These are phyloP conservation scores for Citrus unshiu DNA, from an alignment of 345 rosid genomes.

Conservation along the genomic window DNA sequence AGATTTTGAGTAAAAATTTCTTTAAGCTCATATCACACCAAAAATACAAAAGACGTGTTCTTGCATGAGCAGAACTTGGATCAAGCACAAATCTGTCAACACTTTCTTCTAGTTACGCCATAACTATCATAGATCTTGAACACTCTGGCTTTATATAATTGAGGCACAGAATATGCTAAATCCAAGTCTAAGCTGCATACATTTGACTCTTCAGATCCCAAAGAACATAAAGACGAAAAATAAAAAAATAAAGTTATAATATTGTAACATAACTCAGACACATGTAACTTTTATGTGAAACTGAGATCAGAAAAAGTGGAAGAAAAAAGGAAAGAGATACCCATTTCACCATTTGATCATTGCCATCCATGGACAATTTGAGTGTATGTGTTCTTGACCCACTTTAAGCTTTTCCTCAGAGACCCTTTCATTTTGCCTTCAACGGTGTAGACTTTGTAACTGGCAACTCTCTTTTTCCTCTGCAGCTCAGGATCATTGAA, in stretches of 20 bases:
- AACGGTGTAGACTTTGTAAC: conserved; percentile 74
- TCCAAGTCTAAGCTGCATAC: not conserved
- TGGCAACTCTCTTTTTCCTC: conserved; percentile 90
- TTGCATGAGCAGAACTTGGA: not conserved
- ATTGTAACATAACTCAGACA: not conserved
- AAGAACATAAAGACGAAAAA: not conserved
- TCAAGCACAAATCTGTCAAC: not conserved
- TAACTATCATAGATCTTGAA: not conserved
- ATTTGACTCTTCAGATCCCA: not conserved
- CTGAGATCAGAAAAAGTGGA: not conserved
- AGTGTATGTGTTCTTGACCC: conserved; percentile 75
- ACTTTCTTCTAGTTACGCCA: no score
- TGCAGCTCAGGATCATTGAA: conserved; percentile 77
- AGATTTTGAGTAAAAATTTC: not conserved
- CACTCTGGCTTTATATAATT: not conserved
- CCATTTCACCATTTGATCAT: not conserved
- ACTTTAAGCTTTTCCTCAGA: conserved; percentile 74
- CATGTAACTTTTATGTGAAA: not conserved
- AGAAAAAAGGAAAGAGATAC: not conserved
- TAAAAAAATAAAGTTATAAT: not conserved
- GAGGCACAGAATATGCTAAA: not conserved
- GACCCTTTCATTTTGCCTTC: conserved; percentile 94
- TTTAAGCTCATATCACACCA: not conserved
- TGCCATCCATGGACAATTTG: conserved; percentile 58
- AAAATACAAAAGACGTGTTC: not conserved